Evolutionary conservation across 2,329 filamentous ascomycete genomes (phyloP), one percentile per base, ranked within the genome.

Genomic region (Hymenoscyphus linearis): DNA sequence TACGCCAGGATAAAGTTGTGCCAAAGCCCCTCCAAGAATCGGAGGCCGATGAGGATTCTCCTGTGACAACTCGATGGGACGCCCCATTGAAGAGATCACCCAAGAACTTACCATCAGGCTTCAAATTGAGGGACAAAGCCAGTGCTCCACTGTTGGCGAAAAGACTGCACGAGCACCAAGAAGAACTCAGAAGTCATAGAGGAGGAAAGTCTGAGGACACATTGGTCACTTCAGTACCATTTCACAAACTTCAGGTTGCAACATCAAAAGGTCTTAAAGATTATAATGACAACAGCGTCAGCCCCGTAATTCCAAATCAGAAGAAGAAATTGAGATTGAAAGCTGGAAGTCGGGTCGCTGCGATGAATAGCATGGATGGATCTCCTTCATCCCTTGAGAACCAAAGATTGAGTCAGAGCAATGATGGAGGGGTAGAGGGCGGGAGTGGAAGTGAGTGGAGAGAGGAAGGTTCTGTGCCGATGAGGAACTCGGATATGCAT

Each of bases 121-220:
- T 50, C 57, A 65, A 37, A 26, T 60, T 6, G 52, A 34, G 35
- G 47, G 63, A 13, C 35, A 57, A 47, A 58, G 18, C 57, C 22
- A 52, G 60, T 9, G 56, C 61, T n/a, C 62, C 60, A 36, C 7
- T 55, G 1, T 53, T 65, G 27, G 66, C 59, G 10, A 55, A 65
- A 44, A 64, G 60, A 37, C 22, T 65, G 22, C 53, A 62, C 5
- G 58, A 61, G 2, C 61, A 64, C 25, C 60, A 65, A 52, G 60
- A 67, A 52, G 59, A 66, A 9, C 52, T 64, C 6, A 59, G 57
- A 37, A 58, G 55, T 6, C 61, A 54, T 9, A 60, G 58, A 12
- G 56, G 61, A 31, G 54, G 35, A 26, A 52, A 63, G 34, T 34
- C 44, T 27, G 34, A 67, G 16, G 35, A 61, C 52, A 31, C 31